These are phyloP conservation scores for Solanum appendiculatum DNA, from an alignment of 257 asterid species.

Conservation along the genomic window DNA sequence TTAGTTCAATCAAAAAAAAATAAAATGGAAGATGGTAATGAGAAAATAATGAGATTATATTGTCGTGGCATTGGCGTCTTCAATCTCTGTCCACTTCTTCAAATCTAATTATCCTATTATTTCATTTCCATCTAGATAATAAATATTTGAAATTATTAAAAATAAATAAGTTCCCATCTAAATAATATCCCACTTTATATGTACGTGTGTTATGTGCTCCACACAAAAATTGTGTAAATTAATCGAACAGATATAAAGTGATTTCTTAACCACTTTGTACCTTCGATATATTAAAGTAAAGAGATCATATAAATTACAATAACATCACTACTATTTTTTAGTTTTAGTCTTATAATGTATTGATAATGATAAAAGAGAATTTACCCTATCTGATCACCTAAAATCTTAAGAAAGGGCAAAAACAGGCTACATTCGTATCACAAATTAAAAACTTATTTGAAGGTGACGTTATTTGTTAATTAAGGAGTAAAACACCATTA, in stretches of 20 bases:
- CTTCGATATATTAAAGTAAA: neutral
- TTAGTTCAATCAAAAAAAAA: neutral
- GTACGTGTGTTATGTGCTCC: neutral
- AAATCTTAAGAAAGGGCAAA: no score
- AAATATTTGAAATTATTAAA: neutral
- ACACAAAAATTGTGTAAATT: neutral
- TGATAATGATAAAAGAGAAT: neutral
- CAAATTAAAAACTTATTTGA: neutral
- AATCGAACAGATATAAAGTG: neutral
- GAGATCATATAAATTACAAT: neutral
- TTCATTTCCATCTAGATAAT: neutral
- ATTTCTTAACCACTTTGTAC: neutral
- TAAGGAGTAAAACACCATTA: neutral
- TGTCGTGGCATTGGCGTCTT: slow-evolving; percentile 22
- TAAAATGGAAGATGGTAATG: neutral
- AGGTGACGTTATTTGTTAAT: neutral
- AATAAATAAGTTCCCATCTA: neutral
- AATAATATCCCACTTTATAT: neutral
- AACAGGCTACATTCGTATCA: neutral
- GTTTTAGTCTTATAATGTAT: neutral
- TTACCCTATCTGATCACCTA: neutral
- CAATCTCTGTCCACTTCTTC: slow-evolving; percentile 17
- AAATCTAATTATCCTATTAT: neutral
- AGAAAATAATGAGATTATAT: slow-evolving; percentile 20
- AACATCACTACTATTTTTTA: neutral